Percentiles rank a stretch among this genome's conserved stretches.
Conservation (phyloP, 805 yeast species). For the Hanseniaspora jakobsenii region DNA sequence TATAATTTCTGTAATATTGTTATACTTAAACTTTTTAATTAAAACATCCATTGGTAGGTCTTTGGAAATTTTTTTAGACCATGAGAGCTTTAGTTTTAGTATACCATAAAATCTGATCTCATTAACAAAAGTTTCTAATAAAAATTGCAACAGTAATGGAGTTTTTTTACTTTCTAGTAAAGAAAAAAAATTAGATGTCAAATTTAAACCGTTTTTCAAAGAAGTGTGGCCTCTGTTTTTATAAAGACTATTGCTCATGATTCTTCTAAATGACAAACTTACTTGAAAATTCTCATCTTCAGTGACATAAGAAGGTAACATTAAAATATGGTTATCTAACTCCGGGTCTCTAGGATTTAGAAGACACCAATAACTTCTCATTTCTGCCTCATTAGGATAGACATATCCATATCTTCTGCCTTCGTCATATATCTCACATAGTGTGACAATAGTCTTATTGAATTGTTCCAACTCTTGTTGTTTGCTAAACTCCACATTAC, state of each 20-base stretch:
- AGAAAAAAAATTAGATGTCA: slow-evolving; percentile 54
- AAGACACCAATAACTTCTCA: slow-evolving; percentile 73
- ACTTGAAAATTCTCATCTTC: slow-evolving; percentile 48
- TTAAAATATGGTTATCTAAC: slow-evolving; percentile 61
- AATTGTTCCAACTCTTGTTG: slow-evolving; percentile 95
- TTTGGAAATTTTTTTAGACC: slow-evolving; percentile 53
- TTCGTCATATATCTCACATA: slow-evolving; percentile 77
- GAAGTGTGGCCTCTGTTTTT: slow-evolving; percentile 42
- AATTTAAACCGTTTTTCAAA: slow-evolving; percentile 46
- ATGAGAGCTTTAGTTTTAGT: slow-evolving; percentile 49
- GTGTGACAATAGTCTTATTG: slow-evolving; percentile 78
- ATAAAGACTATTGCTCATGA: slow-evolving; percentile 51
- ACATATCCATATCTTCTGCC: slow-evolving; percentile 54
- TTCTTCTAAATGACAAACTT: slow-evolving; percentile 57
- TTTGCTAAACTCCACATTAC: slow-evolving; percentile 61
- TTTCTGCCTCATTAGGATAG: slow-evolving; percentile 82
- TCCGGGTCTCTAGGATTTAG: slow-evolving; percentile 78
- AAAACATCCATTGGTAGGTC: slow-evolving; percentile 45
- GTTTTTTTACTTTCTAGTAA: slow-evolving; percentile 36
- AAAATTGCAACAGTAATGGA: slow-evolving; percentile 60
- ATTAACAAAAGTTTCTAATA: slow-evolving; percentile 68
- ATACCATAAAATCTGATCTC: slow-evolving; percentile 67
- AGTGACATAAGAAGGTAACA: slow-evolving; percentile 47
- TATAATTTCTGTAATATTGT: slow-evolving; percentile 39
- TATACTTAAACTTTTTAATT: slow-evolving; percentile 50